These are phyloP conservation scores for Usnea hakonensis DNA, from an alignment of 495 filamentous ascomycete species.

Conservation along the genomic window DNA sequence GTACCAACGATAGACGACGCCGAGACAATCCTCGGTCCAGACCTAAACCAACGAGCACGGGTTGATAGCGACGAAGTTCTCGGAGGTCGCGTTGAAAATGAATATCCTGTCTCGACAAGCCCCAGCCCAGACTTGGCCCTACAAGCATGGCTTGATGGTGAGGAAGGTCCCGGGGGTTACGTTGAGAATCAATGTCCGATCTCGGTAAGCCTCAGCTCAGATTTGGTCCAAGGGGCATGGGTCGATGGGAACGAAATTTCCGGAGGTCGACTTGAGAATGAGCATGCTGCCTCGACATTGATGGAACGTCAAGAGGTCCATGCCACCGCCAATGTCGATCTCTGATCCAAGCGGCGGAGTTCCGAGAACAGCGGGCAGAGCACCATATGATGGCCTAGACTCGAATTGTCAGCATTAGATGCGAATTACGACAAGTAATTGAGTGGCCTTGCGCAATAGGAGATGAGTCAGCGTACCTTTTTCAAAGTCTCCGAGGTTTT, in stretches of 20 bases:
- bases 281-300: background rate
- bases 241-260: no score
- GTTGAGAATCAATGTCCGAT: background rate
- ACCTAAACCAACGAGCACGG: background rate
- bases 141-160: background rate
- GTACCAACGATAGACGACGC: background rate
- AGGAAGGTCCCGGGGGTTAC: background rate
- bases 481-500: no score
- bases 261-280: background rate
- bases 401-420: background rate
- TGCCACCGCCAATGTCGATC: background rate
- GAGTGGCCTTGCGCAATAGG: background rate
- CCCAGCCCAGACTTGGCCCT: background rate
- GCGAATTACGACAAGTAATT: background rate
- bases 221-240: background rate
- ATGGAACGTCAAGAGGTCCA: background rate
- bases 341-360: background rate
- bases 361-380: background rate
- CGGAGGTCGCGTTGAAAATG: background rate
- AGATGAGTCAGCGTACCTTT: no score
- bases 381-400: background rate
- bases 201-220: background rate
- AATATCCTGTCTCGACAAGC: background rate
- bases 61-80: background rate
- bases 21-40: background rate